Evolutionary conservation across 176 grass and related monocot species (phyloP).

Genomic region (Poa pratensis): DNA sequence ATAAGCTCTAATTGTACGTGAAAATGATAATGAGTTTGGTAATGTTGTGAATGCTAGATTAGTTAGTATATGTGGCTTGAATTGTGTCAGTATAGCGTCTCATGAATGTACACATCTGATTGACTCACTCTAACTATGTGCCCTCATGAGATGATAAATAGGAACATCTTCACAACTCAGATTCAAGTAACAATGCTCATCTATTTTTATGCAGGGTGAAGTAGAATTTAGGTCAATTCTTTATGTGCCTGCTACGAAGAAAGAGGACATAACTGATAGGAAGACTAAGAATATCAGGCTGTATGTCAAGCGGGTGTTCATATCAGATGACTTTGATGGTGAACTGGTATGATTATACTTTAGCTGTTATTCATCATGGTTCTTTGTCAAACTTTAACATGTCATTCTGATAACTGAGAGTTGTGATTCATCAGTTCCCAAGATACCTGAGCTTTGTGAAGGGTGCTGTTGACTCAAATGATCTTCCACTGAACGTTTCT

Average conservation of each 20-base stretch:
- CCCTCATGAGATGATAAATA: background rate
- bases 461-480: slow-evolving; percentile 98
- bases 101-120: background rate
- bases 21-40: background rate
- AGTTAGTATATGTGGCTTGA: background rate
- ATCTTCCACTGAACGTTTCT: slow-evolving; percentile 97
- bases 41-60: slow-evolving; percentile 6
- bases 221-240: slow-evolving; percentile 99
- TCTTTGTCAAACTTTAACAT: background rate
- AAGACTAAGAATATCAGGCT: slow-evolving; percentile 98
- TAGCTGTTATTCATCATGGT: slow-evolving; percentile 10
- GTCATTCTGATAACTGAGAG: slow-evolving; percentile 7
- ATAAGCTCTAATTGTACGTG: background rate
- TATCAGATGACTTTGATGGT: slow-evolving; percentile 96
- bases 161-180: slow-evolving; percentile 1
- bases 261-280: slow-evolving; percentile 81
- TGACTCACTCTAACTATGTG: background rate
- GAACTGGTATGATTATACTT: slow-evolving; percentile 67
- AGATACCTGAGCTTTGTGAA: slow-evolving; percentile 99
- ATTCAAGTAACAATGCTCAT: slow-evolving; percentile 1
- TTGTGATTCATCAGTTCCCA: slow-evolving; percentile 71
- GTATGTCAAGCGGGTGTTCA: slow-evolving; percentile 96
- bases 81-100: background rate
- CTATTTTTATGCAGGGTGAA: slow-evolving; percentile 73
- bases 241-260: slow-evolving; percentile 84